Evolutionary conservation across 2,329 filamentous ascomycete genomes (phyloP).

Genomic region (Neurospora crassa): DNA sequence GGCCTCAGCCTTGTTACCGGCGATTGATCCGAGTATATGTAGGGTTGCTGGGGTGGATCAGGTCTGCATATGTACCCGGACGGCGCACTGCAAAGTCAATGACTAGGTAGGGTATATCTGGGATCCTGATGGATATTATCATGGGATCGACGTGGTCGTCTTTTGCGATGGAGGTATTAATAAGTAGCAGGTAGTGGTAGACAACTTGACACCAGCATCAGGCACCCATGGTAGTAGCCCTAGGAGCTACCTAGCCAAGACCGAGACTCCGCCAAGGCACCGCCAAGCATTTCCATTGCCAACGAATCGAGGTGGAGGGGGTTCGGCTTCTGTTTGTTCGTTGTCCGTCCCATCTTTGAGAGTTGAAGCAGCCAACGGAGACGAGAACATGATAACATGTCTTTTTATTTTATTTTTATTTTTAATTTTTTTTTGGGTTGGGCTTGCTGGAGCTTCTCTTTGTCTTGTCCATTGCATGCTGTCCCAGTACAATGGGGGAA

Average conservation of each 20-base stretch:
- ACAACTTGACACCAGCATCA: background rate
- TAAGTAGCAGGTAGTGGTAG: background rate
- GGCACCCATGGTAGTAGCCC: background rate
- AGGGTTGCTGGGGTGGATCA: background rate
- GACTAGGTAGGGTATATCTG: background rate
- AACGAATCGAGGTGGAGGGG: background rate
- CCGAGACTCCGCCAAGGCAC: background rate
- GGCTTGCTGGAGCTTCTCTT: background rate
- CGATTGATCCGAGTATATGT: background rate
- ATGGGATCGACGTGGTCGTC: background rate
- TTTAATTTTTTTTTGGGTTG: background rate
- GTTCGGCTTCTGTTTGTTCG: background rate
- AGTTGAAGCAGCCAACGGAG: background rate
- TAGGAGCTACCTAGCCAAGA: background rate
- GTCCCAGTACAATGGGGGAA: background rate
- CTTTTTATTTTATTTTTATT: background rate
- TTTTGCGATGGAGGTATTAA: background rate
- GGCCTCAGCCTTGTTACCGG: background rate
- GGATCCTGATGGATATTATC: background rate
- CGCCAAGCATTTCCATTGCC: background rate
- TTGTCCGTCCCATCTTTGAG: background rate
- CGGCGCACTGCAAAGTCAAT: background rate
- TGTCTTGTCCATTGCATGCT: background rate
- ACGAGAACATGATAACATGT: background rate
- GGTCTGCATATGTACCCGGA: background rate